Base-by-base conservation (phyloP, 495 filamentous ascomycete genomes). In the Penicillium taxi region DNA sequence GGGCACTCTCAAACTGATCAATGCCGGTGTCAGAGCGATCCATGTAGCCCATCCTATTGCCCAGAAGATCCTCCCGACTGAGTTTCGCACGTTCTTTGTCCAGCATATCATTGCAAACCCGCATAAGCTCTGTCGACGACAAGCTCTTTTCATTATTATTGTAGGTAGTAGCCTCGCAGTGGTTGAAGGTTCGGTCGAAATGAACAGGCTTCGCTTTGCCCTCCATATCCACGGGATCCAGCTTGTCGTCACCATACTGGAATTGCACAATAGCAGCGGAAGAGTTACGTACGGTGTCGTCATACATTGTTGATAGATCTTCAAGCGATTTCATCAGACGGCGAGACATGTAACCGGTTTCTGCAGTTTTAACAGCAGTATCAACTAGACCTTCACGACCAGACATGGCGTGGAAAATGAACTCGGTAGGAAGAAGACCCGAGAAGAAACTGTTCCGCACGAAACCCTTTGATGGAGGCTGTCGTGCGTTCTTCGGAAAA, bases 281-380 rank as follows among this genome's bases (percentile, higher is more conserved):
- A 2, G 85, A 91, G 21, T 88, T 96, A 32, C 91, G 78, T 2
- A 98, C 93, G 2, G 93, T 96, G 52, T 91, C 72, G 56, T 98
- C 91, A 47, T 98, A 98, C 50, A 82, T 73, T 0, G 82, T 82
- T 0, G 86, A 91, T 6, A 96, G 67, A 73, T 98, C 91, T 54
- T 98, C 91, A 23, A 98, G 69, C 0, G 85, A 91, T 64, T 98
- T 98, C 91, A 98, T 96, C 58, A 98, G 59, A 26, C 91, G 81
- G 64, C 91, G 79, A 41, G 89, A 96, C 93, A 98, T 98, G 66
- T 98, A 98, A 36, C 91, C 91, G 4, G 91, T 98, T 61, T 98
- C 91, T 18, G 91, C 91, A 11, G 91, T 98, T 68, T 98, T 98
- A 63, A 98, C 91, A 21, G 91, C 91, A n/a, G 91, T 98, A 77